These are phyloP conservation scores for Artemisia tridentata DNA, from an alignment of 129 eudicot genomes.

Conservation along the genomic window DNA sequence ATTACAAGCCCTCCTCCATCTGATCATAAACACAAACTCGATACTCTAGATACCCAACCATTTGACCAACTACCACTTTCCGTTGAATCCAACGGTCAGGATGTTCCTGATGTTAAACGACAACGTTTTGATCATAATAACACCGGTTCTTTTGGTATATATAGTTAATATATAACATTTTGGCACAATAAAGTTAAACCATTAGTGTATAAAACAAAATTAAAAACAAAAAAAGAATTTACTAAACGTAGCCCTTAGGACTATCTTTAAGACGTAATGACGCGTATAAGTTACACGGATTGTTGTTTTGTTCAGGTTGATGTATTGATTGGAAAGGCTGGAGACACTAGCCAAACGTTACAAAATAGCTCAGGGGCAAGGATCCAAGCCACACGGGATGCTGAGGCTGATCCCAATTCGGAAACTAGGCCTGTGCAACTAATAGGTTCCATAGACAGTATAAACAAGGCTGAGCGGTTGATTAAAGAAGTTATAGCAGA, in stretches of 20 bases:
- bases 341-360: not conserved
- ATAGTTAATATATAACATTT: not conserved
- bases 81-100: constrained; percentile 38
- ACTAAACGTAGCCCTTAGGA: too few relatives aligned
- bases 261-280: too few relatives aligned
- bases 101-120: constrained; percentile 63
- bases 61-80: constrained; percentile 39
- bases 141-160: constrained; percentile 42
- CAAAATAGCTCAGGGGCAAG: constrained; percentile 20
- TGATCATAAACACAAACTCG: constrained; percentile 74
- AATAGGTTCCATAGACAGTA: constrained; percentile 14
- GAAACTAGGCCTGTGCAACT: constrained; percentile 16
- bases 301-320: not conserved
- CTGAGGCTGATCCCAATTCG: constrained; percentile 12
- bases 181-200: too few relatives aligned
- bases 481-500: too few relatives aligned
- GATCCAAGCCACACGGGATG: constrained; percentile 9
- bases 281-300: too few relatives aligned
- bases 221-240: too few relatives aligned
- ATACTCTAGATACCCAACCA: constrained; percentile 57
- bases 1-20: constrained; percentile 44
- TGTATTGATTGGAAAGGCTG: not conserved
- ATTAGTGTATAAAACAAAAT: too few relatives aligned
- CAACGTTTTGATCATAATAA: constrained; percentile 59
- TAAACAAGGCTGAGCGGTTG: too few relatives aligned